These are phyloP conservation scores for Podospora conica DNA, from an alignment of 495 filamentous ascomycete species.

Conservation along the genomic window DNA sequence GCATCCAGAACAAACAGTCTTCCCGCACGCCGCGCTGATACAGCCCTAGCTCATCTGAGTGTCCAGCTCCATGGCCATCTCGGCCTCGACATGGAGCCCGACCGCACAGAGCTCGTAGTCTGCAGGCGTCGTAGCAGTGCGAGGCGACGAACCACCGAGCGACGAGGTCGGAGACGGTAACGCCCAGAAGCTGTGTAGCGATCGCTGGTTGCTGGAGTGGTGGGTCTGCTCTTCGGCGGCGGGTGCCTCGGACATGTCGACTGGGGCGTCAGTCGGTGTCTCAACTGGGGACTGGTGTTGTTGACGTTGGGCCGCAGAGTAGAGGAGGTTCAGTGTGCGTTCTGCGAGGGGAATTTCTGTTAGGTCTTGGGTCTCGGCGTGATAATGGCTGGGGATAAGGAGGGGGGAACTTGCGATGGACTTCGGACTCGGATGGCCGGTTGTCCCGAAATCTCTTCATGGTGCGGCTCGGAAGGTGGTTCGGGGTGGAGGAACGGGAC, in stretches of 20 bases:
- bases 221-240: slow-evolving; percentile 10
- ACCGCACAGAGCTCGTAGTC: slow-evolving; percentile 42
- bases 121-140: slow-evolving; percentile 9
- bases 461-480: slow-evolving; percentile 39
- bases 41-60: slow-evolving; percentile 16
- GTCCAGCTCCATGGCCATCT: slow-evolving; percentile 24
- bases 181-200: slow-evolving; percentile 45
- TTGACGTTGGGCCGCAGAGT: slow-evolving; percentile 39
- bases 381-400: background rate
- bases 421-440: slow-evolving; percentile 41
- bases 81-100: slow-evolving; percentile 19
- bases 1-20: slow-evolving; percentile 44
- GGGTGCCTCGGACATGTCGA: slow-evolving; percentile 3
- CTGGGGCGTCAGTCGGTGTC: slow-evolving; percentile 4
- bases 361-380: background rate
- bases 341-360: slow-evolving; percentile 25
- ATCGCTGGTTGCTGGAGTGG: slow-evolving; percentile 29
- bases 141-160: slow-evolving; percentile 4
- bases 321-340: slow-evolving; percentile 42
- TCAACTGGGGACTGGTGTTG: slow-evolving; percentile 1
- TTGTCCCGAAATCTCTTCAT: slow-evolving; percentile 47
- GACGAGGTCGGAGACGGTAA: slow-evolving; percentile 25
- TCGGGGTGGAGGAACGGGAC: slow-evolving; percentile 17
- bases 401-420: slow-evolving; percentile 39
- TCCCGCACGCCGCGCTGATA: slow-evolving; percentile 36